These are phyloP conservation scores for Pascua sp. DNA, from an alignment of 1,284 basidiomycete genomes.

Conservation along the genomic window DNA sequence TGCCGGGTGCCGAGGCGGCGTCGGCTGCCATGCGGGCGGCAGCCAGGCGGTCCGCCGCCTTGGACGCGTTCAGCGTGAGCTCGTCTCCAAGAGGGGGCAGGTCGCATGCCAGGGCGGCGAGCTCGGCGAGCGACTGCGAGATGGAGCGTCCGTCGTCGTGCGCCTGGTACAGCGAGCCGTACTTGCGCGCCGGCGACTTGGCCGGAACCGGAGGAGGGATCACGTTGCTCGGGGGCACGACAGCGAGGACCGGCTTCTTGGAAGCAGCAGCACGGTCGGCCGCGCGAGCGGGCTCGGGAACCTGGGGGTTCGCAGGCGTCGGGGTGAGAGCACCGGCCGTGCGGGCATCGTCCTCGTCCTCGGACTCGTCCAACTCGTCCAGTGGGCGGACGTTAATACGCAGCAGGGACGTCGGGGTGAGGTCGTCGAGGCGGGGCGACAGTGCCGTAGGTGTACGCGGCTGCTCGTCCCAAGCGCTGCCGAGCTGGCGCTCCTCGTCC, in stretches of 20 bases:
- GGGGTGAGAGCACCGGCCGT: conserved; percentile 1
- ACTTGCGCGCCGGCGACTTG: conserved; percentile 9
- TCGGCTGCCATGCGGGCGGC: conserved; percentile 7
- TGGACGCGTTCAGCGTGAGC: conserved; percentile 7
- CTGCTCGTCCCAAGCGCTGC: neutral
- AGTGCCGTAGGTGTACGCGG: too few species aligned
- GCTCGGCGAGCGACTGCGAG: conserved; percentile 19
- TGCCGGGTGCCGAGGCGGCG: neutral
- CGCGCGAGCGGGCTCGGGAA: neutral
- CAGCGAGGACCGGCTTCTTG: neutral
- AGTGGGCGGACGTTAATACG: conserved; percentile 3
- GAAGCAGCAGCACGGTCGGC: neutral
- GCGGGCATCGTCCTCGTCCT: conserved; percentile 6
- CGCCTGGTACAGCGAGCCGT: conserved; percentile 8
- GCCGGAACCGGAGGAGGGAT: neutral
- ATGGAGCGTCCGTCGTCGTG: conserved; percentile 20
- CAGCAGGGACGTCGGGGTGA: neutral
- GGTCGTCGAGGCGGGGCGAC: neutral
- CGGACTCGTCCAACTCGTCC: conserved; percentile 9
- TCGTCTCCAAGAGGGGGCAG: conserved; percentile 14
- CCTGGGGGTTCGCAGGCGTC: neutral
- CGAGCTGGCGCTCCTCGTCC: conserved; percentile 4
- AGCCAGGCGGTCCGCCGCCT: conserved; percentile 6
- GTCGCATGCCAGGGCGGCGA: conserved; percentile 16
- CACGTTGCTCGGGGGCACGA: neutral